Conservation (phyloP, 1,284 basidiomycete genomes). For the Ganoderma lucidum region DNA sequence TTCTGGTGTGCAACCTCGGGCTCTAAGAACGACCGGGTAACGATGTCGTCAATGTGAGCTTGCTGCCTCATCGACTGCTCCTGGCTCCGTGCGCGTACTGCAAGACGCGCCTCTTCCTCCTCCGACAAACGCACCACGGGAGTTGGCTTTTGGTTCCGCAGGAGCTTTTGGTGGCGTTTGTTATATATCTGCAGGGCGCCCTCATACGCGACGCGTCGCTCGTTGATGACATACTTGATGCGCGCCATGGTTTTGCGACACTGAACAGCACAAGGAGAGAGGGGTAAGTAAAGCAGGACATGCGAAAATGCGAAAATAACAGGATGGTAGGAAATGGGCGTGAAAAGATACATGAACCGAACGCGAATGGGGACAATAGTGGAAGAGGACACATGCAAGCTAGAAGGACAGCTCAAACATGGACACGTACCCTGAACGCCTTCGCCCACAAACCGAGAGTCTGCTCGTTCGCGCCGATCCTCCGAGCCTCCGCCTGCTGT, state of each 20-base stretch:
- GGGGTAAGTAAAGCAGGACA: neutral
- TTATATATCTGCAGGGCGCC: constrained; percentile 60
- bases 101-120: constrained; percentile 29
- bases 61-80: constrained; percentile 30
- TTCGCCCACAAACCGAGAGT: constrained; percentile 24
- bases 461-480: constrained; percentile 52
- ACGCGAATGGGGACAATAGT: neutral
- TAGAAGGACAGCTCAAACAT: constrained; percentile 7
- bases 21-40: constrained; percentile 39
- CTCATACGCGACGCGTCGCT: constrained; percentile 88
- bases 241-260: constrained; percentile 96
- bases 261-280: constrained; percentile 51
- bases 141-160: constrained; percentile 18
- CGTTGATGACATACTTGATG: constrained; percentile 94
- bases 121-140: constrained; percentile 20
- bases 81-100: constrained; percentile 27
- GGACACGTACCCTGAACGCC: constrained; percentile 23
- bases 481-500: constrained; percentile 80
- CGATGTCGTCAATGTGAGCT: constrained; percentile 36
- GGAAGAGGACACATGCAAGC: neutral
- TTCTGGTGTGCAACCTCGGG: constrained; percentile 16
- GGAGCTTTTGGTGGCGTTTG: constrained; percentile 34
- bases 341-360: neutral
- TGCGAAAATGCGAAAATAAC: neutral
- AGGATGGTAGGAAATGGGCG: neutral